Evolutionary conservation across 2,329 filamentous ascomycete genomes (phyloP).

Genomic region (Cryphonectria carpinicola): DNA sequence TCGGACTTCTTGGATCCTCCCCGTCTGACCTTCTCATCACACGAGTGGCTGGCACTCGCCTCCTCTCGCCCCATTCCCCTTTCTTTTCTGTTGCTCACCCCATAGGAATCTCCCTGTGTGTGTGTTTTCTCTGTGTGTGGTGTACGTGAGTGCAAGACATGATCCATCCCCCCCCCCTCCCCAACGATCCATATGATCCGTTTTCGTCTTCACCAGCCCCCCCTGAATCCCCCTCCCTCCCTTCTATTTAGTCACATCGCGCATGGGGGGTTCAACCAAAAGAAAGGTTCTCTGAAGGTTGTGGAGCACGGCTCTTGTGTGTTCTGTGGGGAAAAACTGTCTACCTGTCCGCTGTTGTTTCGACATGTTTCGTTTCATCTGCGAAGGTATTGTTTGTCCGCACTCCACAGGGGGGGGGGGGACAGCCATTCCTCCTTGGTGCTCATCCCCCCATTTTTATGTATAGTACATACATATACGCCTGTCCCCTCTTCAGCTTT

Average conservation of each 20-base stretch:
- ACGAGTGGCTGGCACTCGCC: not conserved
- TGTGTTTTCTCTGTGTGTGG: not conserved
- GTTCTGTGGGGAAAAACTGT: conserved; percentile 15
- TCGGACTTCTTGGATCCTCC: conserved; percentile 2
- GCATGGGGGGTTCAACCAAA: conserved; percentile 19
- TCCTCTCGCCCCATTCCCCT: not conserved
- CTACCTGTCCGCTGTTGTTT: conserved; percentile 31
- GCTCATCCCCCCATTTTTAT: conserved; percentile 7
- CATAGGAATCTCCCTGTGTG: not conserved
- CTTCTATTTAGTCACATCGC: conserved; percentile 1
- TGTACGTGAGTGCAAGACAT: not conserved
- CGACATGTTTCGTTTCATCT: conserved; percentile 30
- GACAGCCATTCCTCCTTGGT: not conserved
- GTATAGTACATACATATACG: not conserved
- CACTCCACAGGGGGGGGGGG: conserved; percentile 6
- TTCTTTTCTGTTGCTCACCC: not conserved
- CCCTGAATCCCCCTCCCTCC: not conserved
- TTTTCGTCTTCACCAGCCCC: not conserved
- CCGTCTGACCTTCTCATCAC: conserved; percentile 3
- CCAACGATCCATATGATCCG: not conserved
- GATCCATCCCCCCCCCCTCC: not conserved
- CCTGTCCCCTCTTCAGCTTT: not conserved
- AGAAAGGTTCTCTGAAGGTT: conserved; percentile 18
- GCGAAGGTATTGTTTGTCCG: conserved; percentile 29
- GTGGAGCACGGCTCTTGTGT: not conserved